A percentile compares a stretch with the other conserved stretches of the same genome.
Conservation (phyloP, 2,329 filamentous ascomycete species). For the Talaromyces sp. region DNA sequence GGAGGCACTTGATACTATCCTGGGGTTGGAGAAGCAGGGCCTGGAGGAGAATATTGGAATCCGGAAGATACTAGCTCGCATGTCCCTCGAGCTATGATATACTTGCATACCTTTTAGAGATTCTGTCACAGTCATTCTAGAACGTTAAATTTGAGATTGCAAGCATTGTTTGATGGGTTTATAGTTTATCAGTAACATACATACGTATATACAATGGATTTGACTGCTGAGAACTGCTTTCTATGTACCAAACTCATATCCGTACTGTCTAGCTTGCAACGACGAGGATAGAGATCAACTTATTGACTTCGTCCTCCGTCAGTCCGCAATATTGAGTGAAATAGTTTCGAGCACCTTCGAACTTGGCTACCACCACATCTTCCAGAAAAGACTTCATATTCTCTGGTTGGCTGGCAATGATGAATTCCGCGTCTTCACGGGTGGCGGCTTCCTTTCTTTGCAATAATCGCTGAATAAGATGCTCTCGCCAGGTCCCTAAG, state of each 20-base stretch:
- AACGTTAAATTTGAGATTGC: background rate
- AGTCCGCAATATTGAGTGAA: background rate
- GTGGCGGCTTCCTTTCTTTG: background rate
- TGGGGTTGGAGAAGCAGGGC: background rate
- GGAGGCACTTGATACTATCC: background rate
- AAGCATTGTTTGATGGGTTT: background rate
- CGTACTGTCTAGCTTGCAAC: background rate
- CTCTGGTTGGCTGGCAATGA: conserved; percentile 3
- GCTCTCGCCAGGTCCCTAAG: conserved; percentile 1
- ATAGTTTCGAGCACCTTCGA: background rate
- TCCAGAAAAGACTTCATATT: conserved; percentile 6
- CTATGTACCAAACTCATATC: background rate
- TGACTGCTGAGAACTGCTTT: background rate
- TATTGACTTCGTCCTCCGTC: background rate
- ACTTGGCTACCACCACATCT: background rate
- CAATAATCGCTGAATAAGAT: background rate
- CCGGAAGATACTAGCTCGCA: conserved; percentile 8
- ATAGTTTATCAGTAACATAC: background rate
- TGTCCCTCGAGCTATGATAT: conserved; percentile 7
- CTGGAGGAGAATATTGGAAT: conserved; percentile 5
- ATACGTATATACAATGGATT: background rate
- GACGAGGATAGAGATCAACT: background rate
- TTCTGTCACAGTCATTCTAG: background rate
- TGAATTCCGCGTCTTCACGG: background rate
- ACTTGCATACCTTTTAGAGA: background rate